Evolutionary conservation across 108 stramenopile species (phyloP), one percentile per base, ranked within the genome.

Genomic region (Bacterosira constricta): DNA sequence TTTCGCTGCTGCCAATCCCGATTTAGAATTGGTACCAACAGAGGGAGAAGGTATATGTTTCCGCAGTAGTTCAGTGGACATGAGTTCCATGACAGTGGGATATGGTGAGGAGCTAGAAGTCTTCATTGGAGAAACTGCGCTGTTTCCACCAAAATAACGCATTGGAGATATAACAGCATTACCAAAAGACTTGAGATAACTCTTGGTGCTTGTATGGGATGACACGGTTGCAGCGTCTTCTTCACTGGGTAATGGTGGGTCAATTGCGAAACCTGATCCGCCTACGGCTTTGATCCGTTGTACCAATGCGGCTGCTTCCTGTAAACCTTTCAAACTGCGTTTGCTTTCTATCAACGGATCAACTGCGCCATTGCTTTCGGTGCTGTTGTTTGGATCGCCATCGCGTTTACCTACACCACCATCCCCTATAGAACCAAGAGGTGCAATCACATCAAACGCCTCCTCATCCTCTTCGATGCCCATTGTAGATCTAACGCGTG

Each of bases 261-360:
- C 59, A 55, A 80, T 69, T 13, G 72, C 66, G 59, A 73, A 80
- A 12, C 81, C 81, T 29, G 51, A 54, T 31, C 60, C 65, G 34
- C 77, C 81, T 1, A 82, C 72, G 26, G 80, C 59, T 61, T 85
- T 82, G 0, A 88, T 77, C 37, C 77, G 58, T 72, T 88, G 87
- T 10, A 86, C 66, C 51, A 86, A 57, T 25, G 87, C 63, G 13
- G 80, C 61, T 37, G 69, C 75, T 65, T 88, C 87, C 31, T 76
- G 80, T 27, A 88, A 66, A 20, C 7, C 37, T 64, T 31, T 79
- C 38, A 66, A 37, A 66, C 53, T 72, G 37, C 50, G 58, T 53
- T 63, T 50, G 25, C 79, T 83, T 57, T 53, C 74, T 31, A 54
- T 72, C 12, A 46, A 73, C 66, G 30, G 60, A 51, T 84, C 83